Evolutionary conservation across 164 flowering plant species (phyloP).

Genomic region (Nymphaea colorata): DNA sequence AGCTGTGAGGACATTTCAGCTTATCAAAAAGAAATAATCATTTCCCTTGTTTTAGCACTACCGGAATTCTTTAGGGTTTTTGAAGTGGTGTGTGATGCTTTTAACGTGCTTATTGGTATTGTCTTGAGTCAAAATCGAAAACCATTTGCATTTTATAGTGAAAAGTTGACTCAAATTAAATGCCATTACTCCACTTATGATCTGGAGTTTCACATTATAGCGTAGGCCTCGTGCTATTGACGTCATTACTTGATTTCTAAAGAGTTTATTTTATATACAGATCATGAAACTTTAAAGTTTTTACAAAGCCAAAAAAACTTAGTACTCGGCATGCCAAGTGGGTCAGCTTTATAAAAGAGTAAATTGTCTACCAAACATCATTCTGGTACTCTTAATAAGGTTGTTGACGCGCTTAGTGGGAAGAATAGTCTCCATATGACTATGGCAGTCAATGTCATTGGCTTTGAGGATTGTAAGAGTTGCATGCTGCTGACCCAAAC

Average conservation of each 20-base stretch:
- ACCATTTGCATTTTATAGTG: neutral
- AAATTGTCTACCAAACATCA: neutral
- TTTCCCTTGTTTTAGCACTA: neutral
- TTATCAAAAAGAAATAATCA: neutral
- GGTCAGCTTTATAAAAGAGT: neutral
- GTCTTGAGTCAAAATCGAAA: neutral
- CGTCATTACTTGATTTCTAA: neutral
- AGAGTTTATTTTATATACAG: neutral
- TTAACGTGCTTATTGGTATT: neutral
- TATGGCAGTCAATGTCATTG: too few relatives aligned
- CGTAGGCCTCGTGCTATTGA: neutral
- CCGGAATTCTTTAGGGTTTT: neutral
- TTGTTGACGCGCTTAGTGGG: neutral
- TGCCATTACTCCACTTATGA: neutral
- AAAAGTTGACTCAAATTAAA: neutral
- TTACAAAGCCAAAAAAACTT: neutral
- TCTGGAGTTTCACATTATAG: conserved; percentile 1
- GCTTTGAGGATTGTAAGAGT: too few relatives aligned
- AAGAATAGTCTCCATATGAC: too few relatives aligned
- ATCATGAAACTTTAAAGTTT: neutral
- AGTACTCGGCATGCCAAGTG: neutral
- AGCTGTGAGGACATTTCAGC: neutral
- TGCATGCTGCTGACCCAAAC: too few relatives aligned
- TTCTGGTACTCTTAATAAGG: neutral
- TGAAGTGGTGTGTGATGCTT: neutral